These are phyloP conservation scores for Cicer chorassanicum DNA, from an alignment of 306 rosid genomes.

Conservation along the genomic window DNA sequence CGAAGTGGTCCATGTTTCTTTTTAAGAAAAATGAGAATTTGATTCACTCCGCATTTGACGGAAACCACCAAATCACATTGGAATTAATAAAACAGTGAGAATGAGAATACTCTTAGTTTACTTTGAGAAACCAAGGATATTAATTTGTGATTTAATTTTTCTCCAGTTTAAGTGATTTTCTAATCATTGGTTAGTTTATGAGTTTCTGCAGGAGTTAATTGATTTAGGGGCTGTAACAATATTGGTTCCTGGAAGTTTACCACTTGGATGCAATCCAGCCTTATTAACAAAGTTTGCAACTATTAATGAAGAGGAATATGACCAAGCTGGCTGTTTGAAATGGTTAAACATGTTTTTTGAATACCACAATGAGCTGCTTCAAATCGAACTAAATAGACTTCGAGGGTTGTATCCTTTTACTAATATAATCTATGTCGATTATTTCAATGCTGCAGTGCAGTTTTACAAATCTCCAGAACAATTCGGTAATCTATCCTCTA, in stretches of 20 bases:
- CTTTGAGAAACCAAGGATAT: conserved; percentile 10
- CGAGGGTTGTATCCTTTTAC: conserved; percentile 49
- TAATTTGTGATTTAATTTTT: not conserved
- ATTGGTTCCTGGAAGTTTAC: conserved; percentile 63
- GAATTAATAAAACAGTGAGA: conserved; percentile 25
- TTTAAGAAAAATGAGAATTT: too few relatives aligned
- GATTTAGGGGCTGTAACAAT: conserved; percentile 56
- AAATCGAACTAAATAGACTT: conserved; percentile 46
- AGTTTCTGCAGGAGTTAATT: conserved; percentile 55
- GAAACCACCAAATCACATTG: not conserved
- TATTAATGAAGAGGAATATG: conserved; percentile 44
- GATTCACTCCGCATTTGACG: too few relatives aligned
- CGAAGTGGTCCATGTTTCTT: too few relatives aligned
- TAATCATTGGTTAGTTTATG: conserved; percentile 1
- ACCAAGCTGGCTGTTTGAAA: conserved; percentile 56
- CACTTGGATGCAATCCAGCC: conserved; percentile 59
- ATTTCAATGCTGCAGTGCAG: conserved; percentile 50
- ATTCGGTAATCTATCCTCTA: conserved; percentile 44
- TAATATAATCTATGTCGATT: conserved; percentile 60
- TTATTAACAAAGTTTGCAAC: conserved; percentile 45
- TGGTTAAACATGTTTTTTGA: conserved; percentile 51
- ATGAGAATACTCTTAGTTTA: not conserved
- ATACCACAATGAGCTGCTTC: conserved; percentile 56
- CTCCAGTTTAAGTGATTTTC: conserved; percentile 6
- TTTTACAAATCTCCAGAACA: conserved; percentile 48